Conservation (phyloP, 1,284 basidiomycete species). For the Takashimella koratensis region DNA sequence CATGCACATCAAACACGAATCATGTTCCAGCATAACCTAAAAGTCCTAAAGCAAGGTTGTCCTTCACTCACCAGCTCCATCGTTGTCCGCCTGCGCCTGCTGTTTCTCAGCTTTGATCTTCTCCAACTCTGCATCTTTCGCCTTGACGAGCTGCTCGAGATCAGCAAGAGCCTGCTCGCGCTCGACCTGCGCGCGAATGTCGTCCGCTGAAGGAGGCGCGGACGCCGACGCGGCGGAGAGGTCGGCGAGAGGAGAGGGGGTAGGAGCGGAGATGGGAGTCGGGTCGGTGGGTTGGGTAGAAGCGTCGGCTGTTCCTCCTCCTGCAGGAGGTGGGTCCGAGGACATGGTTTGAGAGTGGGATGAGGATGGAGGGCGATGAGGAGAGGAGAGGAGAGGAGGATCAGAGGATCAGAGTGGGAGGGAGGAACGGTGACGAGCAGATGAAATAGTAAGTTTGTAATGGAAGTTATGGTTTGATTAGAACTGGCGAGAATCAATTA, state of each 20-base stretch:
- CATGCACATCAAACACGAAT: neutral
- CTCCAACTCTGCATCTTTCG: constrained; percentile 33
- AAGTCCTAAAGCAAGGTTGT: too few relatives aligned
- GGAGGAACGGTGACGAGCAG: neutral
- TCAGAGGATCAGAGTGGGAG: neutral
- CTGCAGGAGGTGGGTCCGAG: constrained; percentile 4
- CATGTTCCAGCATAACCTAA: too few relatives aligned
- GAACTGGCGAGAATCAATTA: too few relatives aligned
- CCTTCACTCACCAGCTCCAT: constrained; percentile 33
- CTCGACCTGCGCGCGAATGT: constrained; percentile 44
- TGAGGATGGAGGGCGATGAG: too few relatives aligned
- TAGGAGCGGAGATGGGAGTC: neutral
- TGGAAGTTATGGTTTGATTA: too few relatives aligned
- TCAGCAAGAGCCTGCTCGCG: constrained; percentile 44
- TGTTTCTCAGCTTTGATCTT: constrained; percentile 31
- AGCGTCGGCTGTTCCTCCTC: neutral
- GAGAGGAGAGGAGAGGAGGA: neutral
- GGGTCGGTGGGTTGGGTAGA: neutral
- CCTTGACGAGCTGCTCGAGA: constrained; percentile 28
- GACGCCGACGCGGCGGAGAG: constrained; percentile 1
- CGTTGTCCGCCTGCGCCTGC: constrained; percentile 23
- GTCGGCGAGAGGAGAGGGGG: neutral
- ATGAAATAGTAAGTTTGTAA: too few relatives aligned
- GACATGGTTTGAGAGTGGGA: constrained; percentile 9
- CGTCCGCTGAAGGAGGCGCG: constrained; percentile 11